Conservation (phyloP, 2,329 filamentous ascomycete species). For the Allantophomopsis lycopodina region DNA sequence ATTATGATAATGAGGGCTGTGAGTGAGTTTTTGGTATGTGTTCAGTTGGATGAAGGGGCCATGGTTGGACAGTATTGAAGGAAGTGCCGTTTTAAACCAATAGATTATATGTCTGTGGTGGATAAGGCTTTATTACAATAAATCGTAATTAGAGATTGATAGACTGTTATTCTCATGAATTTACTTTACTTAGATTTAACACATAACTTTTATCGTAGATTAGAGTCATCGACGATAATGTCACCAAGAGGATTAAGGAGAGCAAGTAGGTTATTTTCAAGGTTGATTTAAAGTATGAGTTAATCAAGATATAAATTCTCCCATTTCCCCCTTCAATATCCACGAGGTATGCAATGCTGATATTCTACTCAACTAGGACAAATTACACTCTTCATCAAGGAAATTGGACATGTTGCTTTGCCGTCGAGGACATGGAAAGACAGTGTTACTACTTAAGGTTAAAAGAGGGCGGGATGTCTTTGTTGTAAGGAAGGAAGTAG, state of each 20-base stretch:
- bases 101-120: slow-evolving; percentile 64
- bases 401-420: too few relatives aligned
- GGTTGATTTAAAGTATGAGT: slow-evolving; percentile 88
- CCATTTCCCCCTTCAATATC: background rate
- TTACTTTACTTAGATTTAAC: background rate
- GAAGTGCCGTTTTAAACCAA: too few relatives aligned
- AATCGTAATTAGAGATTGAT: slow-evolving; percentile 71
- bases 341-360: too few relatives aligned
- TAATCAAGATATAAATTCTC: slow-evolving; percentile 44
- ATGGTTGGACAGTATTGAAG: too few relatives aligned
- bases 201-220: slow-evolving; percentile 40
- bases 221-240: slow-evolving; percentile 74
- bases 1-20: slow-evolving; percentile 64
- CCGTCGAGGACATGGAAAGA: too few relatives aligned
- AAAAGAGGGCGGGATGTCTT: too few relatives aligned
- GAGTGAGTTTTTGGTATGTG: too few relatives aligned
- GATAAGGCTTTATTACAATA: slow-evolving; percentile 82
- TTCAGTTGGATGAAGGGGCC: too few relatives aligned
- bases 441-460: too few relatives aligned
- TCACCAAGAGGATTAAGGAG: slow-evolving; percentile 51
- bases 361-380: too few relatives aligned
- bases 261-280: slow-evolving; percentile 88
- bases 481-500: too few relatives aligned
- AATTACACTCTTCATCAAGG: too few relatives aligned
- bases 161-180: slow-evolving; percentile 79